Conservation (phyloP, 768 basidiomycete species). For the Saitozyma sp. region DNA sequence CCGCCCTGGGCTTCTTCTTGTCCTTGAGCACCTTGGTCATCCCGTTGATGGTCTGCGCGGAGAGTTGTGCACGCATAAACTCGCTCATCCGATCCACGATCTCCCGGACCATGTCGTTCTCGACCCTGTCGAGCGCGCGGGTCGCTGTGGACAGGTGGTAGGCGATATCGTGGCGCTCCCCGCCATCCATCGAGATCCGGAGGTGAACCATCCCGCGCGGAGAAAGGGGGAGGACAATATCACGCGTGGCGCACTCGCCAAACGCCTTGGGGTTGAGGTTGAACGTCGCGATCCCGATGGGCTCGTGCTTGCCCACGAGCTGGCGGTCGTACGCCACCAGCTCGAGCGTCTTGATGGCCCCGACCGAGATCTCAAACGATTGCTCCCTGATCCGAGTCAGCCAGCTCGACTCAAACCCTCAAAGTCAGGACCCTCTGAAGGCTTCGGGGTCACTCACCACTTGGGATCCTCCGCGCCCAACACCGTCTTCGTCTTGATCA, state of each 20-base stretch:
- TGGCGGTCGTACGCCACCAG: slow-evolving; percentile 42
- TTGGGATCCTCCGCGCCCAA: slow-evolving; percentile 46
- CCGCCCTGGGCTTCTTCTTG: slow-evolving; percentile 41
- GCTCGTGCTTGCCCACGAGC: slow-evolving; percentile 52
- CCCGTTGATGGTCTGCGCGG: slow-evolving; percentile 16
- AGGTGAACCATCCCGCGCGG: slow-evolving; percentile 43
- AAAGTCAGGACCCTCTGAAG: background rate
- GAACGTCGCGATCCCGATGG: slow-evolving; percentile 42
- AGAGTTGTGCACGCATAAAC: slow-evolving; percentile 32
- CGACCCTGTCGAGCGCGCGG: slow-evolving; percentile 40
- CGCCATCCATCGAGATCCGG: slow-evolving; percentile 46
- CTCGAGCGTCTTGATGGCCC: slow-evolving; percentile 35
- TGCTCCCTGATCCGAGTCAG: slow-evolving; percentile 38
- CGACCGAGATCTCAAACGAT: slow-evolving; percentile 43
- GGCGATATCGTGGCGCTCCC: slow-evolving; percentile 41
- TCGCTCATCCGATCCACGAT: slow-evolving; percentile 48
- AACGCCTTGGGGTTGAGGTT: slow-evolving; percentile 45
- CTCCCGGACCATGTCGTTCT: slow-evolving; percentile 42
- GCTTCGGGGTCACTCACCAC: slow-evolving; percentile 32
- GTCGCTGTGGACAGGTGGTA: slow-evolving; percentile 40
- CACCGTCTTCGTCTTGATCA: slow-evolving; percentile 47
- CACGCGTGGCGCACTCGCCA: slow-evolving; percentile 24
- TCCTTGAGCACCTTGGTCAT: slow-evolving; percentile 40
- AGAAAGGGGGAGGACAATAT: slow-evolving; percentile 43
- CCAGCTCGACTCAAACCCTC: background rate